Evolutionary conservation across 139 green algal species (phyloP), one percentile per base, ranked within the genome.

Genomic region (Chlamydomonas urium): DNA sequence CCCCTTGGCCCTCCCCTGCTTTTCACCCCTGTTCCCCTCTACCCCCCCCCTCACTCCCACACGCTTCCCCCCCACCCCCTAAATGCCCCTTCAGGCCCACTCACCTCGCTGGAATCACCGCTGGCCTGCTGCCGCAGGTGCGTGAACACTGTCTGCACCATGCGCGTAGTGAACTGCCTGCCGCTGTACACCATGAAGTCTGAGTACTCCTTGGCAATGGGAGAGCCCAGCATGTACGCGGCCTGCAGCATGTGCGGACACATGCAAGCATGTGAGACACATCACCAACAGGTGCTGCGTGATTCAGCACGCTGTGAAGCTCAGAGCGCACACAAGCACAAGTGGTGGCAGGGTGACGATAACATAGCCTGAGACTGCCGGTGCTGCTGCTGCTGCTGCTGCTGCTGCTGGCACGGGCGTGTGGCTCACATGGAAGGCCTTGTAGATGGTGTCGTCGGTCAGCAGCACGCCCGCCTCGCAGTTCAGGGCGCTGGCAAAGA

Each of bases 221-320:
- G 75, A 66, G 85, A 80, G 1, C 83, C 83, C 24, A 89, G 79
- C 83, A 89, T 89, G 80, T 84, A 89, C 1, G 83, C 75, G 1
- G 79, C 83, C 62, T 83, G 76, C 37, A 75, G 63, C n/a, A n/a
- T n/a, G n/a, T n/a, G n/a, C n/a, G n/a, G n/a, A n/a, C n/a, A n/a
- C n/a, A n/a, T n/a, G n/a, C n/a, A n/a, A n/a, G n/a, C n/a, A n/a
- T n/a, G n/a, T n/a, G n/a, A n/a, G n/a, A n/a, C n/a, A n/a, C n/a
- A n/a, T n/a, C n/a, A n/a, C n/a, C n/a, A n/a, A n/a, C n/a, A n/a
- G n/a, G n/a, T n/a, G n/a, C n/a, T n/a, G n/a, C n/a, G n/a, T n/a
- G n/a, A n/a, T n/a, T n/a, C n/a, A n/a, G n/a, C n/a, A n/a, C n/a
- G n/a, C n/a, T n/a, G n/a, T n/a, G n/a, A n/a, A n/a, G n/a, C n/a